Base-by-base conservation (phyloP, 2,329 filamentous ascomycete species). In the Aspergillus sp. region DNA sequence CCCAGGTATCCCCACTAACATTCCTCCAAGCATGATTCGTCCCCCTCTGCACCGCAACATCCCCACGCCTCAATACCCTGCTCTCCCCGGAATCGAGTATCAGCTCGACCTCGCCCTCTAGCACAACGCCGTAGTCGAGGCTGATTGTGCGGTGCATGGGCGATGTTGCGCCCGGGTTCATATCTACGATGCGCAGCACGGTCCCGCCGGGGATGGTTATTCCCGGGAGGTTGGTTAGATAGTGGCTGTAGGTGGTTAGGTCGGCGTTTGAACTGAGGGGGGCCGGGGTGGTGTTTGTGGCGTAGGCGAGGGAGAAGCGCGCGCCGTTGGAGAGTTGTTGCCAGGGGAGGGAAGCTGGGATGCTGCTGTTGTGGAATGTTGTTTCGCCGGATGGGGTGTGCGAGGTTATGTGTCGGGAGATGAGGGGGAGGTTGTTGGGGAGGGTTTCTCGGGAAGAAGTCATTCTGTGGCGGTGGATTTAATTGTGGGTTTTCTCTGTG, bases 141-240 rank as follows among this genome's bases (percentile, higher is more conserved):
- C 73, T 78, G 60, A 80, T 73, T 0, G 80, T 82, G 6, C 81
- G 75, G 63, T 84, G 82, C 77, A 82, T 81, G 27, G 76, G 71
- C 37, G 72, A 75, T 49, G 71, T 62, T 24, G 75, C 73, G 0
- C 67, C 69, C 0, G 80, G 79, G 0, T 65, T 69, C 61, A 82
- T 78, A 60, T 82, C 79, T 11, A 81, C 78, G 24, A 68, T 64
- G 37, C 67, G 67, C n/a, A 65, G 62, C 4, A 68, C 66, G 4
- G 80, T 79, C 8, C 80, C 80, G 31, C 71, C 71, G 2, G 77
- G 75, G 39, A 83, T 71, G 17, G 78, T 75, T 3, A 86, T 73
- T 1, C 82, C 82, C 0, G 83, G 80, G 1, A 79, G 74, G 43
- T 73, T 65, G 14, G 71, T 63, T 44, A 83, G 71, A 60, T 78